These are phyloP conservation scores for Yamadazyma conglobata DNA, from an alignment of 1,139 yeast species.

Conservation along the genomic window DNA sequence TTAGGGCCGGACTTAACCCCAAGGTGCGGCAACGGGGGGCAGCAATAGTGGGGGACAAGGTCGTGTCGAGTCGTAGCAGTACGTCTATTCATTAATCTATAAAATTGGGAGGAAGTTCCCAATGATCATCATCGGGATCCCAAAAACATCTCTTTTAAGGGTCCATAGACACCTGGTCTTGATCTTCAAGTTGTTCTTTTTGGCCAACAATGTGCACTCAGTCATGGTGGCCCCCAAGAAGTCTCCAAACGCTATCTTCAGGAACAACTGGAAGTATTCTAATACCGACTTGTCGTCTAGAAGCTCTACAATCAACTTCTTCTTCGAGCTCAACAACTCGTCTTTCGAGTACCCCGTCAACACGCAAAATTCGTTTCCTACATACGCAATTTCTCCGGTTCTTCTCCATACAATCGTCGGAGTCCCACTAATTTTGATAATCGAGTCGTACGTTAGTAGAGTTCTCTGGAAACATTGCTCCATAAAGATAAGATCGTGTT, in stretches of 20 bases:
- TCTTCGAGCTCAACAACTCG: slow-evolving; percentile 48
- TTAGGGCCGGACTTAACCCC: too few species aligned
- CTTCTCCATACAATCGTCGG: slow-evolving; percentile 96
- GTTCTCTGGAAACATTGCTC: slow-evolving; percentile 96
- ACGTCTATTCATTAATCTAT: slow-evolving; percentile 2
- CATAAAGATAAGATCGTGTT: slow-evolving; percentile 89
- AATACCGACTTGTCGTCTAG: slow-evolving; percentile 85
- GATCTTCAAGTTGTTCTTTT: slow-evolving; percentile 45
- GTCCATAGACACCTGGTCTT: slow-evolving; percentile 89
- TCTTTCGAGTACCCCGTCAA: slow-evolving; percentile 86
- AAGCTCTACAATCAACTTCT: slow-evolving; percentile 79
- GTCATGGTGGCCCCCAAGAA: slow-evolving; percentile 88
- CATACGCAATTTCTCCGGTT: slow-evolving; percentile 92
- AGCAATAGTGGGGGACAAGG: too few species aligned
- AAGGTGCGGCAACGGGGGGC: too few species aligned
- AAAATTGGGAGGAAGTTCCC: slow-evolving; percentile 83
- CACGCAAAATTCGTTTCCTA: slow-evolving; percentile 86
- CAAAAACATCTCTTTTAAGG: slow-evolving; percentile 61
- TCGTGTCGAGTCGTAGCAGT: too few species aligned
- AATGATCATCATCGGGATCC: slow-evolving; percentile 84
- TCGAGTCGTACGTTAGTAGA: slow-evolving; percentile 79
- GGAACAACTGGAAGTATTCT: slow-evolving; percentile 82
- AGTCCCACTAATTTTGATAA: slow-evolving; percentile 80
- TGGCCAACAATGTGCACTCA: slow-evolving; percentile 71
- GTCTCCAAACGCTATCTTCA: slow-evolving; percentile 87